Base-by-base conservation (phyloP, 805 yeast species). In the Phaffomyces thermotolerans region DNA sequence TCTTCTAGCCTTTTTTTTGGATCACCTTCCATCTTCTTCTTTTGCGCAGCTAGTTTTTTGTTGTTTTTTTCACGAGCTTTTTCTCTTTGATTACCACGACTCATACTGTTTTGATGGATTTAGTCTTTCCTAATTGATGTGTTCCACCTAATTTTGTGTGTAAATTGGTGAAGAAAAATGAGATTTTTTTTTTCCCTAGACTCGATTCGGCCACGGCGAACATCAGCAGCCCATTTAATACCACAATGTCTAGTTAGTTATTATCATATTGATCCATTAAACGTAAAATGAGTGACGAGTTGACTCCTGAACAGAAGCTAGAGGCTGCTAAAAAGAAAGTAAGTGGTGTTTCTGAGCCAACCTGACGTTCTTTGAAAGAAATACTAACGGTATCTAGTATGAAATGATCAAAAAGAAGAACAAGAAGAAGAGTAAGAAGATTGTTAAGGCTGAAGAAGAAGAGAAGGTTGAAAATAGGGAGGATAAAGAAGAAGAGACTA, bases 11-110 rank as follows among this genome's bases (percentile, higher is more conserved):
- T 73, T 62, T 87, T 85, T 52, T 73, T 73, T 33, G 95, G 91
- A 60, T 88, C 96, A 24, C 97, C 98, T 8, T 69, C 73, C 57
- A 78, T 78, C 68, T 87, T 85, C 47, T 63, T 62, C 45, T 52
- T 56, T 67, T 83, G 83, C 37, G 77, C 82, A 50, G 78, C 81
- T 57, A 76, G 81, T 65, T 91, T 91, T 71, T 91, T 93, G 63
- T 69, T 62, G 66, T 86, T 87, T 68, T 86, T 91, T 48, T 81
- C 86, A 61, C 99, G 77, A 29, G 97, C 97, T 55, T 85, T 75
- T 34, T 91, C 99, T 64, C 99, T 78, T 67, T 93, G 98, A 65
- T 91, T 93, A 29, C 99, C 99, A 71, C 99, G 78, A 42, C 96
- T 82, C 97, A 91, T 90, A n/a, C n/a, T 34, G 29, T n/a, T 36